Base-by-base conservation (phyloP, 352 stramenopile genomes). In the Pythium biforme region DNA sequence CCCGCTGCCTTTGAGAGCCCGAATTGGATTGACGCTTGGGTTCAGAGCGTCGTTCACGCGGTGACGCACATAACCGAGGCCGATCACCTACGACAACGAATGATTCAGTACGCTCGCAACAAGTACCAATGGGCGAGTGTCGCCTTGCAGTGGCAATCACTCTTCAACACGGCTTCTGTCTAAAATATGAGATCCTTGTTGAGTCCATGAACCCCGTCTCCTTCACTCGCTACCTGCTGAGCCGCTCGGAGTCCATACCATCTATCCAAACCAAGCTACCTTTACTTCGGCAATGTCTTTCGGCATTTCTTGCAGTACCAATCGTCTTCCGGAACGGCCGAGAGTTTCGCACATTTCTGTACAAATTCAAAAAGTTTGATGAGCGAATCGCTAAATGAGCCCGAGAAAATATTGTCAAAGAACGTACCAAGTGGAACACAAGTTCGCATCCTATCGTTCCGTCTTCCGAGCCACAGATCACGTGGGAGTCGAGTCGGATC, bases 401-500 rank as follows among this genome's bases (percentile, higher is more conserved):
- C n/a, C n/a, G n/a, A n/a, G 40, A 27, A 12, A 12, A 47, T 4
- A 15, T 19, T 37, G 12, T 10, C 23, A 26, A 9, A 55, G 54
- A 12, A 64, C 54, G 29, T 79, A 96, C 88, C 75, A 96, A 73
- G 34, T 96, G 88, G 70, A 96, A 96, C 20, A 96, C 81, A 26
- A 76, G 75, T 53, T 95, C 88, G 34, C 88, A 96, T 60, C 88
- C 88, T 63, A 86, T 88, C 2, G 83, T 87, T 23, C 86, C 88
- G 43, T 95, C 88, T 64, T 96, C 88, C 4, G 85, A 93, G 20
- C 88, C 88, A 56, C 88, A 96, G 51, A 96, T 95, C 22, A 96
- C 88, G 41, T 96, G 87, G 51, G 87, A 89, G 55, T 96, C 84
- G n/a, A 96, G 74, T 2, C 85, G 83, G 55, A 96, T 93, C 43